A percentile compares a stretch with the other conserved stretches of the same genome.
Evolutionary conservation across 208 protist species (phyloP).

Genomic region (Crithidia mellificae): DNA sequence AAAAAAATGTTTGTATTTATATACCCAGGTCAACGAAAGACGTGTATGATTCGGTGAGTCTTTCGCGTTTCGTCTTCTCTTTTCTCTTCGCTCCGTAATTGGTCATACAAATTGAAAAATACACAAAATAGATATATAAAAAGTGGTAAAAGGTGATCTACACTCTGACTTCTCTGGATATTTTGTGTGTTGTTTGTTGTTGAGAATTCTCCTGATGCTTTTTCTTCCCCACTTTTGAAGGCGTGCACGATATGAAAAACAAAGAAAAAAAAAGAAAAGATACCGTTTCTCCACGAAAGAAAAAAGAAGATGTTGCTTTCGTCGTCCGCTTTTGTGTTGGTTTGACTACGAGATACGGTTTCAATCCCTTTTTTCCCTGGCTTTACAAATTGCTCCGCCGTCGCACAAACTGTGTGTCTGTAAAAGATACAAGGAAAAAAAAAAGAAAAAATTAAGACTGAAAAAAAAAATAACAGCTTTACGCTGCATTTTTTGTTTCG

Average conservation of each 20-base stretch:
- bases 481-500: conserved; percentile 4
- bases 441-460: conserved; percentile 5
- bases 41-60: conserved; percentile 3
- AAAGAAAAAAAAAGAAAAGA: no score
- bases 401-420: neutral
- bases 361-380: no score
- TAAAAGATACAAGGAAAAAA: neutral
- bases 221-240: conserved; percentile 5
- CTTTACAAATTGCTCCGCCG: neutral
- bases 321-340: no score
- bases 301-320: no score
- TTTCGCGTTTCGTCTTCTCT: conserved; percentile 6
- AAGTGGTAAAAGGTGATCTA: neutral
- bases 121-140: no score
- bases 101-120: neutral
- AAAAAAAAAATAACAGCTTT: neutral
- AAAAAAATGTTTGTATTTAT: conserved; percentile 1
- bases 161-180: neutral
- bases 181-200: neutral
- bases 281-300: no score
- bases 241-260: neutral
- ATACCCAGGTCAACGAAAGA: conserved; percentile 2
- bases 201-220: neutral
- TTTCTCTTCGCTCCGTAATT: conserved; percentile 2
- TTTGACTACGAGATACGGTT: no score